Evolutionary conservation across 805 yeast genomes (phyloP), one percentile per base, ranked within the genome.

Genomic region (Zygoascus bituminiphila): DNA sequence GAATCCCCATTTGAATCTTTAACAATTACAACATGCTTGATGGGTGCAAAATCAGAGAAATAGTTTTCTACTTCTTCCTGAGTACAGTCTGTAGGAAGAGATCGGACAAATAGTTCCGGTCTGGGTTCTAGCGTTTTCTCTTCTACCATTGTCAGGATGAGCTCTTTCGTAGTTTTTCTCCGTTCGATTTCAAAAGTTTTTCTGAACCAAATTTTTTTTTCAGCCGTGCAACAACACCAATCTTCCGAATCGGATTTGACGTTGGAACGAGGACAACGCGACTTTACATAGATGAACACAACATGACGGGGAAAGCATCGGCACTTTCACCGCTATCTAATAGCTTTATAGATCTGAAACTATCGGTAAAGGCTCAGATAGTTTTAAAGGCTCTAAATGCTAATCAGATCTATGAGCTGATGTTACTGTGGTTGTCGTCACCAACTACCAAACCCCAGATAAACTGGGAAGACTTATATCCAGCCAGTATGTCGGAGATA

Each of bases 31-130:
- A 97, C 95, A 66, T 93, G 98, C 66, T 83, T 88, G 10, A 91
- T 94, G 5, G 98, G 98, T 4, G 87, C 91, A 68, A 88, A 83
- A 54, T 88, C 88, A 1, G 98, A 84, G 62, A 93, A 93, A 65
- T 75, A 88, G 56, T 84, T 86, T 1, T 91, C 75, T 38, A 93
- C 73, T 57, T 87, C 81, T 51, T 88, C 96, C 20, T 82, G 78
- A 1, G 94, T 84, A 6, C 88, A 94, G 37, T 78, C 81, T 51
- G 72, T 71, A 1, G 98, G 98, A 31, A 91, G 73, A 3, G 89
- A 76, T 55, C 98, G 78, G 39, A 93, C 94, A 64, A 93, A 93
- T 33, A 93, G 71, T 20, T 65, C 68, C 9, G 59, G 47, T 19
- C 57, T 51, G 5, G 12, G 17, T 5, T n/a, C 25, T 10, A 9